Conservation (phyloP, 2,329 filamentous ascomycete species). For the Cercospora berteroae region DNA sequence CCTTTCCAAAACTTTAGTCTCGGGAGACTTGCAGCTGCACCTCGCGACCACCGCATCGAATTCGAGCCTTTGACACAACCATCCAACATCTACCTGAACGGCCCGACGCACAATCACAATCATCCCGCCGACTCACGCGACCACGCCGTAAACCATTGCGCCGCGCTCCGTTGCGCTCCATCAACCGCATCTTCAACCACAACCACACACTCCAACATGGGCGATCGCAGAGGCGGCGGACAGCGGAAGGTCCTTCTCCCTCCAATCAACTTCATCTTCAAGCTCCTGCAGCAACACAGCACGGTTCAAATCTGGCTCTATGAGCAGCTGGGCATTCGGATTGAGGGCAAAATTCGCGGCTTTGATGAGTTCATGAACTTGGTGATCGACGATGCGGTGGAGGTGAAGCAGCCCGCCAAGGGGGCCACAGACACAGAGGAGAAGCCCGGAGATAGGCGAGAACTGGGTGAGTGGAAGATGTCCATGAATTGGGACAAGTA, state of each 20-base stretch:
- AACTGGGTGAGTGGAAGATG: neutral
- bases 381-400: slow-evolving; percentile 90
- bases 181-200: neutral
- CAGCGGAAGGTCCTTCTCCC: slow-evolving; percentile 66
- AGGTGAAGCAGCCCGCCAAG: slow-evolving; percentile 61
- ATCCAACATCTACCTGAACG: neutral
- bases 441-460: slow-evolving; percentile 24
- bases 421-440: slow-evolving; percentile 20
- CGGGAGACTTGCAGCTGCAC: slow-evolving; percentile 2
- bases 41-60: neutral
- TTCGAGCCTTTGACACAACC: neutral
- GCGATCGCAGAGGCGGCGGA: slow-evolving; percentile 54
- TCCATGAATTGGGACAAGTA: neutral
- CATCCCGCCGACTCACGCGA: neutral
- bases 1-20: neutral
- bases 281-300: slow-evolving; percentile 78
- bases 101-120: neutral
- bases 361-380: slow-evolving; percentile 99
- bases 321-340: slow-evolving; percentile 89
- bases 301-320: slow-evolving; percentile 95
- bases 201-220: slow-evolving; percentile 43
- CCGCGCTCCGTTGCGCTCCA: neutral
- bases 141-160: neutral
- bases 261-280: slow-evolving; percentile 89
- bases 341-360: slow-evolving; percentile 94